A percentile compares a stretch with the other conserved stretches of the same genome.
phyloP scores from a whole-genome alignment of 164 flowering plant genomes.

The Brasenia schreberi region DNA sequence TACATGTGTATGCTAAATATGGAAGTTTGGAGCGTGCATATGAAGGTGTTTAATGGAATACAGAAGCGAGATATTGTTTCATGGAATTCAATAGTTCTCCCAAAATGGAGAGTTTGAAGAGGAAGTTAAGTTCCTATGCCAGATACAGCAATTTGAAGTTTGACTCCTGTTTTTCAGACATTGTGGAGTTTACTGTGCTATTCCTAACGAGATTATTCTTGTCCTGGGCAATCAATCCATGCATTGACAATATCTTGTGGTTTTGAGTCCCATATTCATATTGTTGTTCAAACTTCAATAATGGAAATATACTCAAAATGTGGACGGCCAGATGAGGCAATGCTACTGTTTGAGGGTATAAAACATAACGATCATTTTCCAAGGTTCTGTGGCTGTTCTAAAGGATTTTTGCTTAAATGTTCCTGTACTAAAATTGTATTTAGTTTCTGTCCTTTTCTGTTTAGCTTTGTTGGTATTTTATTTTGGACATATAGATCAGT shows the following conservation, averaged over 20 bases:
- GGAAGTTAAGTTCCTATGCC: conserved; percentile 24
- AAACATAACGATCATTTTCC: conserved; percentile 40
- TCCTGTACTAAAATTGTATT: no score
- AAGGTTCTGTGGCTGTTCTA: conserved; percentile 15
- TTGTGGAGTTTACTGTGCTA: conserved; percentile 27
- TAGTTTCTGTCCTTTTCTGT: no score
- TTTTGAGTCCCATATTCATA: conserved; percentile 28
- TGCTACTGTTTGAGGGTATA: conserved; percentile 25
- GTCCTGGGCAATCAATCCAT: conserved; percentile 38
- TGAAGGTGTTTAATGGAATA: conserved; percentile 43
- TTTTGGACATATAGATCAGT: no score
- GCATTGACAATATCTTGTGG: conserved; percentile 44
- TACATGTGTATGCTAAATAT: conserved; percentile 50
- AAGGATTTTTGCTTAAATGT: no score
- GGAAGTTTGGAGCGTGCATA: conserved; percentile 36
- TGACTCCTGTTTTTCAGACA: conserved; percentile 48
- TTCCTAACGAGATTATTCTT: conserved; percentile 18
- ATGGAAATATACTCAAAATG: conserved; percentile 54
- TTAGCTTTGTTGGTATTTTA: no score
- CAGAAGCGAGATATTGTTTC: conserved; percentile 42
- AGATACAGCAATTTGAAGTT: conserved; percentile 31
- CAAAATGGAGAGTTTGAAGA: conserved; percentile 27
- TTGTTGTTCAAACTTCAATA: conserved; percentile 38
- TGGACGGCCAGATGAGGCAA: conserved; percentile 26
- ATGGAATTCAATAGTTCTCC: conserved; percentile 67